Percentiles rank a stretch among this genome's conserved stretches.
Conservation (phyloP, 345 rosid species). For the Aurinia saxatilis region DNA sequence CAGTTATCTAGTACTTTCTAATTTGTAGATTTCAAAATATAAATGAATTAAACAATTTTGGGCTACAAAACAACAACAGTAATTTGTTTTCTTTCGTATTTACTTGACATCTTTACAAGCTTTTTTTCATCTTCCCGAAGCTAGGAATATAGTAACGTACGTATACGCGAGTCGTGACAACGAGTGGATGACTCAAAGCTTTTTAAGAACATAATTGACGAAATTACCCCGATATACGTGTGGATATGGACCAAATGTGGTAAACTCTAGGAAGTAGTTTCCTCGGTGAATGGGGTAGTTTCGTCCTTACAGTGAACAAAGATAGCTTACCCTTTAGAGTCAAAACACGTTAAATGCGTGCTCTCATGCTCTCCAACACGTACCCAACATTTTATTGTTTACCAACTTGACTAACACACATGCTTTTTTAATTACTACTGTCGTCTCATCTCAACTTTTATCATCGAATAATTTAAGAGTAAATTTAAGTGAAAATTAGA, state of each 20-base stretch:
- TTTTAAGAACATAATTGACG: background rate
- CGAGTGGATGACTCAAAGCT: background rate
- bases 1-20: no score
- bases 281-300: conserved; percentile 5
- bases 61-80: background rate
- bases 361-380: background rate
- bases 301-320: background rate
- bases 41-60: background rate
- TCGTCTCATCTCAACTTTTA: background rate
- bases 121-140: no score
- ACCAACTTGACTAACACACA: conserved; percentile 8
- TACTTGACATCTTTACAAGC: background rate
- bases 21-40: background rate
- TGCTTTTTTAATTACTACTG: background rate
- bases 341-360: conserved; percentile 20
- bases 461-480: background rate
- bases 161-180: background rate
- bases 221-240: background rate
- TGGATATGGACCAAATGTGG: background rate
- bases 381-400: conserved; percentile 6
- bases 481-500: no score
- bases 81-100: background rate
- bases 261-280: background rate
- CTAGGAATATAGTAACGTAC: no score
- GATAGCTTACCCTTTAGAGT: background rate